Conservation (phyloP, 2,329 filamentous ascomycete species). For the Colletotrichum spinosum region DNA sequence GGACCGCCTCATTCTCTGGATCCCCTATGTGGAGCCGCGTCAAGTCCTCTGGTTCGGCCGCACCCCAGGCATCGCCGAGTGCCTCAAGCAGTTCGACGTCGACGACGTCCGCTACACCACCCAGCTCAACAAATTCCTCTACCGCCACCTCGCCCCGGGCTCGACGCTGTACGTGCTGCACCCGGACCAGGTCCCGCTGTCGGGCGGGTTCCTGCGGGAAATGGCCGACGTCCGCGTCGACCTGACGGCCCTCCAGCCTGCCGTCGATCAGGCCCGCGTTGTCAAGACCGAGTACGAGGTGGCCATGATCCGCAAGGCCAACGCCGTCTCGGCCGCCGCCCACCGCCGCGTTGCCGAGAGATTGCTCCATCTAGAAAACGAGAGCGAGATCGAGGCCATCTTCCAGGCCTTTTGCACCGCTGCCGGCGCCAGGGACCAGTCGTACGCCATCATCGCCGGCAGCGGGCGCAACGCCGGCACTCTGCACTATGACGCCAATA, state of each 20-base stretch:
- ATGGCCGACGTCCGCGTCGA: conserved; percentile 56
- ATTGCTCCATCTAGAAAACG: conserved; percentile 74
- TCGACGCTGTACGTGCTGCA: conserved; percentile 59
- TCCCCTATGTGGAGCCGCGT: conserved; percentile 74
- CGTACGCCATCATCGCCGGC: conserved; percentile 91
- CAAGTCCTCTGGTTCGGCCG: conserved; percentile 73
- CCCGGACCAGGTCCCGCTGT: conserved; percentile 54
- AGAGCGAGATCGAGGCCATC: conserved; percentile 84
- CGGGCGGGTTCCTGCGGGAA: conserved; percentile 41
- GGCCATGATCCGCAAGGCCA: conserved; percentile 82
- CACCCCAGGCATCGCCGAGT: conserved; percentile 70
- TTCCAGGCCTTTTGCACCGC: conserved; percentile 81
- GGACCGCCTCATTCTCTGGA: conserved; percentile 78
- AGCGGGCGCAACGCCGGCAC: conserved; percentile 85
- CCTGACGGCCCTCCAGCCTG: conserved; percentile 67
- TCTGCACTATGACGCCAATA: conserved; percentile 87
- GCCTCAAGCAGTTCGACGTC: conserved; percentile 72
- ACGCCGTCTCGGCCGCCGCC: conserved; percentile 80
- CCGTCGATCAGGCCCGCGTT: conserved; percentile 84
- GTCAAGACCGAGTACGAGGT: conserved; percentile 91
- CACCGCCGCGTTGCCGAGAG: conserved; percentile 78
- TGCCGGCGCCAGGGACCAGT: conserved; percentile 79
- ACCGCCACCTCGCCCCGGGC: conserved; percentile 47
- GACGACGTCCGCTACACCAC: conserved; percentile 74
- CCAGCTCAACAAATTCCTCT: conserved; percentile 62